These are phyloP conservation scores for Alternaria sp. DNA, from an alignment of 2,329 filamentous ascomycete genomes.

Conservation along the genomic window DNA sequence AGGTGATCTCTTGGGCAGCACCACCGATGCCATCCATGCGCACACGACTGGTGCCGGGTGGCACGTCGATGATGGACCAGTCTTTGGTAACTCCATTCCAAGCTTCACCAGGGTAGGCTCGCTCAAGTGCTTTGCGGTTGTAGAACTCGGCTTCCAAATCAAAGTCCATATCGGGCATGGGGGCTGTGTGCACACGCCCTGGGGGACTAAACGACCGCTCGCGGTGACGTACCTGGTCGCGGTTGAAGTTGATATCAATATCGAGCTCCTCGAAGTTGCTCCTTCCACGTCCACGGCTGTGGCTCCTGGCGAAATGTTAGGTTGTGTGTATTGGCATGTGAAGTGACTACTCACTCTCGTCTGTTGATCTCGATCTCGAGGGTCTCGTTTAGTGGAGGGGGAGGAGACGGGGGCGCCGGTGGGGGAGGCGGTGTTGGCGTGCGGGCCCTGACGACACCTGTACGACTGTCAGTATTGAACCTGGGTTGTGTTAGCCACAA, in stretches of 20 bases:
- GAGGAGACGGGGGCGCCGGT: conserved; percentile 50
- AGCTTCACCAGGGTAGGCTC: conserved; percentile 74
- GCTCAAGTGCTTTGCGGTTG: conserved; percentile 71
- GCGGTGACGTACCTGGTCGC: conserved; percentile 52
- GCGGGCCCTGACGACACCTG: conserved; percentile 55
- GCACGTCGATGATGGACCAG: conserved; percentile 85
- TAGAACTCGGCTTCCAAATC: conserved; percentile 66
- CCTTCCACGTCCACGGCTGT: conserved; percentile 53
- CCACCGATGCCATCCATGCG: conserved; percentile 80
- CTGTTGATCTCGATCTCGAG: conserved; percentile 64
- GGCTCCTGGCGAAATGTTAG: conserved; percentile 32
- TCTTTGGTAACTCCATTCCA: conserved; percentile 75
- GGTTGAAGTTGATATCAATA: conserved; percentile 69
- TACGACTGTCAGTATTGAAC: conserved; percentile 9
- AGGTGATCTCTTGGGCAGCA: conserved; percentile 76
- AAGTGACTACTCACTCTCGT: conserved; percentile 49
- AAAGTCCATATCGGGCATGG: conserved; percentile 53
- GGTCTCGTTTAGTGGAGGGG: conserved; percentile 57
- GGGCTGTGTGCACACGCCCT: conserved; percentile 50
- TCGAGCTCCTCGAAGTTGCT: conserved; percentile 65
- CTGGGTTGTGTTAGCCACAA: background rate
- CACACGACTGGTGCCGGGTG: conserved; percentile 82
- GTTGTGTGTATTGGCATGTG: background rate
- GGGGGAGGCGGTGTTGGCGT: conserved; percentile 59
- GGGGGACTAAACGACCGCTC: conserved; percentile 51